Evolutionary conservation across 441 rosid genomes (phyloP), one percentile per base, ranked within the genome.

Genomic region (Cnidoscolus chayamansa): DNA sequence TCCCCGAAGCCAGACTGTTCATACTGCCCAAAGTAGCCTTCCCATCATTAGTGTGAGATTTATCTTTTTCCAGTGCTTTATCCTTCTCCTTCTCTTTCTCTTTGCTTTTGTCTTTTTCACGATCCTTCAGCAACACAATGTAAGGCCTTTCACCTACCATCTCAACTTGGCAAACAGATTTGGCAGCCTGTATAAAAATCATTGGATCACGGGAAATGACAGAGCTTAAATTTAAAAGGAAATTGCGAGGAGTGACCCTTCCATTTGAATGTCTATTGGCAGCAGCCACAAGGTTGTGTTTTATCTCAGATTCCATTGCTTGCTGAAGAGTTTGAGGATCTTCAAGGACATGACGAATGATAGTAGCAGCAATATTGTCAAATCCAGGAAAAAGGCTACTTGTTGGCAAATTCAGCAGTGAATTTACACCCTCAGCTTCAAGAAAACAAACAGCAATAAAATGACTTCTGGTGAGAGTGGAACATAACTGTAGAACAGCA

Each of bases 241-340:
- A 89, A 83, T 90, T 90, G 65, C 93, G 97, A 56, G 96, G 90
- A 62, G 89, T 84, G 68, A 94, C 88, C 86, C 97, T 88, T 50
- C 93, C 94, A 81, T 82, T 92, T 57, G 94, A 72, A 79, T 94
- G 93, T 80, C 99, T 85, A 76, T 86, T 90, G 59, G 98, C 93
- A 74, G 88, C 89, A 78, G 93, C 85, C 65, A 88, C 86, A 74
- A 94, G 90, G 71, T 77, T 89, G 74, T 90, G 99, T 81, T 84
- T 88, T 76, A 94, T 94, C 84, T 92, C 98, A 82, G 92, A 86
- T 86, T 94, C 99, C 99, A 94, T 94, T 60, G 97, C 98, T 82
- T 87, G 99, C 85, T 92, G 98, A 71, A 94, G 90, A 70, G 99
- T 94, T 80, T 88, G 96, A 35, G 99, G 94, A 86, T 94, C 99